Percentiles rank a stretch among this genome's conserved stretches.
Conservation (phyloP, 495 filamentous ascomycete species). For the Terfezia claveryi region DNA sequence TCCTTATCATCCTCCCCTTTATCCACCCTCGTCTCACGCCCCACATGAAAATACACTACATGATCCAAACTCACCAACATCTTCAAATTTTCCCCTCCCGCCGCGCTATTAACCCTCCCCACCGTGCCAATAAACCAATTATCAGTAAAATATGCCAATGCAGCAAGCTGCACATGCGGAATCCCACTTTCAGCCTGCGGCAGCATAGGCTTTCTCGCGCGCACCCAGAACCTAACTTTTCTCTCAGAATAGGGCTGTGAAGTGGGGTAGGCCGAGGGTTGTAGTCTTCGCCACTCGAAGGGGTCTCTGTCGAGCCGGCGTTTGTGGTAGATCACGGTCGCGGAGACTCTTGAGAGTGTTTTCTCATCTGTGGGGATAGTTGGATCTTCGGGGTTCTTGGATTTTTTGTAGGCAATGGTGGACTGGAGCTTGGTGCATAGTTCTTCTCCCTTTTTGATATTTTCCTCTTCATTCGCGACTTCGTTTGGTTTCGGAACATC, state of each 20-base stretch:
- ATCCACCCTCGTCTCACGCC: constrained; percentile 55
- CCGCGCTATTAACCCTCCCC: constrained; percentile 23
- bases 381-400: constrained; percentile 10
- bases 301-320: constrained; percentile 22
- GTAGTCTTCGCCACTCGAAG: constrained; percentile 35
- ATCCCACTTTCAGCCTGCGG: constrained; percentile 36
- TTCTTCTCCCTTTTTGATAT: constrained; percentile 19
- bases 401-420: constrained; percentile 31
- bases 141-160: constrained; percentile 82
- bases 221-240: constrained; percentile 54
- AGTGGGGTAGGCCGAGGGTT: constrained; percentile 24
- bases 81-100: constrained; percentile 35
- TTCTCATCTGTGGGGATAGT: constrained; percentile 9
- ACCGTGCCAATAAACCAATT: constrained; percentile 85
- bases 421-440: constrained; percentile 37
- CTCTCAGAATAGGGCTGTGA: constrained; percentile 36
- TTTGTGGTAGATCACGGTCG: neutral
- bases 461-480: constrained; percentile 7
- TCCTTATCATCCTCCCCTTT: constrained; percentile 22
- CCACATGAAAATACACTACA: constrained; percentile 86
- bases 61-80: constrained; percentile 97
- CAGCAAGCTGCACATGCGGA: constrained; percentile 51
- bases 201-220: constrained; percentile 50
- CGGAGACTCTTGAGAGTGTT: constrained; percentile 6
- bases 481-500: constrained; percentile 19